Base-by-base conservation (phyloP, 768 basidiomycete genomes). In the Termitomyces sp. region DNA sequence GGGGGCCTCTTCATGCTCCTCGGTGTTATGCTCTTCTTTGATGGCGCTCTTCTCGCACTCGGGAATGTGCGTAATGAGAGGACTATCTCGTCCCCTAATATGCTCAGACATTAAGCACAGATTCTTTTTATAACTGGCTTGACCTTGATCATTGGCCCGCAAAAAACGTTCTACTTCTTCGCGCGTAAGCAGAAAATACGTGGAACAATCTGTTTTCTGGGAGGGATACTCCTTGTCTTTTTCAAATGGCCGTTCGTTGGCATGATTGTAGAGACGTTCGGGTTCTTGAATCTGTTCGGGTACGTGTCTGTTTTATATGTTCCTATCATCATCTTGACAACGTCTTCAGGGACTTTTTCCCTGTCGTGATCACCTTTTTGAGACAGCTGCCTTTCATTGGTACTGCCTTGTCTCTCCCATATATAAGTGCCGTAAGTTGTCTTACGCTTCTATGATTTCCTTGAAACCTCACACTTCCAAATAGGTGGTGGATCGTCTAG, bases 121-220 rank as follows among this genome's bases (percentile, higher is more conserved):
- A 82, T 98, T 66, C 83, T 98, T 62, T 99, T 99, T 78, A 72
- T 99, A 41, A 86, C 90, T 2, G 97, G 97, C 50, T 80, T 99
- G 56, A 96, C 95, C 8, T 81, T 98, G 61, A 96, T 98, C 75
- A 98, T 99, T 63, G 97, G 94, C 5, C 94, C 94, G 7, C 87
- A 90, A 62, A 98, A 98, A 77, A 97, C 94, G 20, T 95, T 97
- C 75, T 92, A 93, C 74, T 98, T 99, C 78, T 98, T 99, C 74
- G 90, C 95, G 33, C 85, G 97, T 60, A 90, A 84, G 70, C 91
- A 98, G 72, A 99, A 99, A 73, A 74, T 98, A 62, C 84, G 97
- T 18, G 97, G 97, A 45, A 89, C 92, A 5, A 61, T 81, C 49
- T 94, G 92, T 70, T 96, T 96, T 78, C 69, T 96, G 41, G 91